Conservation (phyloP, 2,329 filamentous ascomycete genomes). For the Paraphoma chrysanthemicola region DNA sequence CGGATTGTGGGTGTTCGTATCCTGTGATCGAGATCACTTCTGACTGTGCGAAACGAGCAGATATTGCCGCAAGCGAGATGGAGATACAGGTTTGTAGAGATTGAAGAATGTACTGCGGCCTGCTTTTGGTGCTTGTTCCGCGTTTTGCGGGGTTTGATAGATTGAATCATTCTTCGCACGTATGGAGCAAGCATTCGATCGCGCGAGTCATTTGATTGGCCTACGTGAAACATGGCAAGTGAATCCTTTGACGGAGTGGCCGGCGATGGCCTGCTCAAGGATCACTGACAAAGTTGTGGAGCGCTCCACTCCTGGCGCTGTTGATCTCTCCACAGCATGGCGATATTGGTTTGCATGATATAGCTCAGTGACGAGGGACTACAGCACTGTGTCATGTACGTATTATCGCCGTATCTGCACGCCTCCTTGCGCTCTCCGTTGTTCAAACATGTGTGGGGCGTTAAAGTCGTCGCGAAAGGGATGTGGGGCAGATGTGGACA, state of each 20-base stretch:
- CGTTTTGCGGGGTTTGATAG: background rate
- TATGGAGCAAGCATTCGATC: background rate
- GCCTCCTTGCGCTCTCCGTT: too few species aligned
- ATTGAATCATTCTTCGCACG: background rate
- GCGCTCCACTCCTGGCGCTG: background rate
- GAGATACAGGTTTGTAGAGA: background rate
- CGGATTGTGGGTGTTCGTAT: constrained; percentile 13
- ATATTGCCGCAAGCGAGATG: background rate
- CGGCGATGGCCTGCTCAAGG: background rate
- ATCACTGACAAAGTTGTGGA: background rate
- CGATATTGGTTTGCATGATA: background rate
- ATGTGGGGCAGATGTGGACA: background rate
- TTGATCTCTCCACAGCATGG: background rate
- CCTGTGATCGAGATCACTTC: constrained; percentile 14
- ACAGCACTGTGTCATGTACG: too few species aligned
- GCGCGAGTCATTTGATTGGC: background rate
- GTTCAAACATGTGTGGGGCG: too few species aligned
- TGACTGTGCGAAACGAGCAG: background rate
- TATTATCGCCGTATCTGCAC: too few species aligned
- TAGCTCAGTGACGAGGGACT: too few species aligned
- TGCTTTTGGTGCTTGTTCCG: background rate
- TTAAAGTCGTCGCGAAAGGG: too few species aligned
- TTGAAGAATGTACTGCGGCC: background rate
- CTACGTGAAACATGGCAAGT: background rate
- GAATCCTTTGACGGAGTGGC: background rate